Evolutionary conservation across 2,329 filamentous ascomycete species (phyloP).

Genomic region (Fusarium camptoceras): DNA sequence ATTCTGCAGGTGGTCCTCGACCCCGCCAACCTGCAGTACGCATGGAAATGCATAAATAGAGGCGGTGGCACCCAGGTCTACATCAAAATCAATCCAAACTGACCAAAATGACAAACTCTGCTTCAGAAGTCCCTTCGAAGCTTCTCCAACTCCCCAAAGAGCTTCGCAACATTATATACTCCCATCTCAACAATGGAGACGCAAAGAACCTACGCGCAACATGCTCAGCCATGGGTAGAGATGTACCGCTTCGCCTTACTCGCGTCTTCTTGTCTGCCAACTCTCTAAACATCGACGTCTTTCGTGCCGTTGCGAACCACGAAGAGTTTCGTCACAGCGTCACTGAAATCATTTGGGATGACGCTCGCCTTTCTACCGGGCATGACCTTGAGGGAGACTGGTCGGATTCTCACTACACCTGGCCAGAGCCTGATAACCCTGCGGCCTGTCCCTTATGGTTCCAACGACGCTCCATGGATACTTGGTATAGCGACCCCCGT

Average conservation of each 20-base stretch:
- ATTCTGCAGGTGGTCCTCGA: too few species aligned
- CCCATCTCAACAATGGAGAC: neutral
- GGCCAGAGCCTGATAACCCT: neutral
- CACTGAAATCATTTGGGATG: slow-evolving; percentile 7
- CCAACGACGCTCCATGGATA: neutral
- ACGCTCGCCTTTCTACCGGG: neutral
- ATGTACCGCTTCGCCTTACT: neutral
- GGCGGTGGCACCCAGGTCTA: rapidly evolving
- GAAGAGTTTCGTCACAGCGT: neutral
- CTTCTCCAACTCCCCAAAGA: neutral
- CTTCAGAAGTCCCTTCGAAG: neutral
- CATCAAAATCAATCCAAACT: too few species aligned
- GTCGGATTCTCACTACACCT: too few species aligned
- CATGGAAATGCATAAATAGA: too few species aligned
- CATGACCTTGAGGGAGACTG: neutral
- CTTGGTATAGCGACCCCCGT: neutral
- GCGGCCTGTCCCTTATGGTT: slow-evolving; percentile 10
- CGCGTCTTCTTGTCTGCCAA: slow-evolving; percentile 6
- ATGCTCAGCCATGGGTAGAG: neutral
- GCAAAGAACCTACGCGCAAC: neutral
- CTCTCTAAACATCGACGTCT: slow-evolving; percentile 1
- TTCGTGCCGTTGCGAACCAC: neutral
- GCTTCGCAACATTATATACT: neutral
- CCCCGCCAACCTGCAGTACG: too few species aligned
- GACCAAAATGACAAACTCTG: too few species aligned